Evolutionary conservation across 1,284 basidiomycete genomes (phyloP).

Genomic region (Fomitopsis schrenkii): DNA sequence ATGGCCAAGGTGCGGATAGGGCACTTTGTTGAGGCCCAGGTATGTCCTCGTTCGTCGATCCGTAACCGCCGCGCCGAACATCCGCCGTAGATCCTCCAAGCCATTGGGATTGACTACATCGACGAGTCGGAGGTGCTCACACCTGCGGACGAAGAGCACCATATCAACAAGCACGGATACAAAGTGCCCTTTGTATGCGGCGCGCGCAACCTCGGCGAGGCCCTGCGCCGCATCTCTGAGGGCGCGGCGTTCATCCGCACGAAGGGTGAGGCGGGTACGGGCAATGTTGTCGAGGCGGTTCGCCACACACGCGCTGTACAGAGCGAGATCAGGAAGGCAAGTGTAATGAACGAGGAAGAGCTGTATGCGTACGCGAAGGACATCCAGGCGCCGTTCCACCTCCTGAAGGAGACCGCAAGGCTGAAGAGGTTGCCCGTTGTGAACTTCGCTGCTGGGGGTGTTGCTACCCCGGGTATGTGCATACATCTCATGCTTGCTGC

Average conservation of each 20-base stretch:
- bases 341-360: constrained; percentile 92
- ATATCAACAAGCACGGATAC: constrained; percentile 87
- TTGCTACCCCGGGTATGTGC: constrained; percentile 85
- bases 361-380: constrained; percentile 95
- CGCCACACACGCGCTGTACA: constrained; percentile 85
- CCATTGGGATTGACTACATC: constrained; percentile 96
- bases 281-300: constrained; percentile 97
- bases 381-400: constrained; percentile 92
- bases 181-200: constrained; percentile 88
- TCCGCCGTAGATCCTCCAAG: constrained; percentile 79
- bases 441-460: constrained; percentile 94
- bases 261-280: constrained; percentile 96
- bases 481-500: neutral
- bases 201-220: constrained; percentile 83
- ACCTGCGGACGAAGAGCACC: constrained; percentile 85
- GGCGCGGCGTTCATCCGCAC: constrained; percentile 97
- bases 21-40: constrained; percentile 95
- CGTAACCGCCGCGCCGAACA: constrained; percentile 4
- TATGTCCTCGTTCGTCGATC: constrained; percentile 24
- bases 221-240: constrained; percentile 93
- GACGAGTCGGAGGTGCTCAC: constrained; percentile 98
- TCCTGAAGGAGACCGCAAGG: constrained; percentile 94
- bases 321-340: constrained; percentile 83
- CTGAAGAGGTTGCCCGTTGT: constrained; percentile 93
- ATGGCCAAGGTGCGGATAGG: constrained; percentile 97